These are phyloP conservation scores for Gynostemma pentaphyllum DNA, from an alignment of 306 rosid genomes.

Conservation along the genomic window DNA sequence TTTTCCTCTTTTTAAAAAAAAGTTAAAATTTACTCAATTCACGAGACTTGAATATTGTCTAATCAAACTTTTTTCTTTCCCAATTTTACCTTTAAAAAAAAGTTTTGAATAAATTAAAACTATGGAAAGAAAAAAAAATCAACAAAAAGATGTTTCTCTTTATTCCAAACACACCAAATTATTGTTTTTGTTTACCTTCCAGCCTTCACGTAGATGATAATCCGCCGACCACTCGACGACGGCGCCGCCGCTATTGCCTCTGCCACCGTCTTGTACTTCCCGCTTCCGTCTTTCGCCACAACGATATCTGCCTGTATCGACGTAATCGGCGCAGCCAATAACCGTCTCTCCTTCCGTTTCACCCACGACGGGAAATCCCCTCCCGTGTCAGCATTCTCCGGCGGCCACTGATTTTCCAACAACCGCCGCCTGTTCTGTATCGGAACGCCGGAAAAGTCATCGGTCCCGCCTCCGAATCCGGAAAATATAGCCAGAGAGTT, in stretches of 20 bases:
- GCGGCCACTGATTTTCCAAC: conserved; percentile 25
- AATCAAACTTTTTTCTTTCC: background rate
- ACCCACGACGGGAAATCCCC: conserved; percentile 64
- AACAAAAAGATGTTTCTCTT: background rate
- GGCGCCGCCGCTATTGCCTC: conserved; percentile 75
- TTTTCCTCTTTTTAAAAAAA: background rate
- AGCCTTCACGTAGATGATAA: conserved; percentile 56
- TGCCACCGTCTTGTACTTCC: conserved; percentile 46
- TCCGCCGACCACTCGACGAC: conserved; percentile 35
- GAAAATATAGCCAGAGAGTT: conserved; percentile 72
- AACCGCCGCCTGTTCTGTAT: conserved; percentile 47
- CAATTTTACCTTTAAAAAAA: background rate
- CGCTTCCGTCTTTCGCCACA: conserved; percentile 60
- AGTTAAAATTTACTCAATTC: background rate
- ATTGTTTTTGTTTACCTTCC: too few relatives aligned
- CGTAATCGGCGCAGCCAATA: conserved; percentile 36
- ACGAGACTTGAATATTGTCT: background rate
- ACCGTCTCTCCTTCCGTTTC: conserved; percentile 32
- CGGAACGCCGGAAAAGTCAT: conserved; percentile 69
- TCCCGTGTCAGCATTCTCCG: conserved; percentile 12
- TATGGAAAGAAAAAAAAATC: too few relatives aligned
- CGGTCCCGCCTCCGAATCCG: conserved; percentile 8
- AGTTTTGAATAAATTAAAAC: too few relatives aligned
- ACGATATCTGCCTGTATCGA: conserved; percentile 51
- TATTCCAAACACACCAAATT: too few relatives aligned